Percentiles rank a stretch among this genome's conserved stretches.
Conservation (phyloP, 2,329 filamentous ascomycete genomes). For the Thielaviopsis euricoi region DNA sequence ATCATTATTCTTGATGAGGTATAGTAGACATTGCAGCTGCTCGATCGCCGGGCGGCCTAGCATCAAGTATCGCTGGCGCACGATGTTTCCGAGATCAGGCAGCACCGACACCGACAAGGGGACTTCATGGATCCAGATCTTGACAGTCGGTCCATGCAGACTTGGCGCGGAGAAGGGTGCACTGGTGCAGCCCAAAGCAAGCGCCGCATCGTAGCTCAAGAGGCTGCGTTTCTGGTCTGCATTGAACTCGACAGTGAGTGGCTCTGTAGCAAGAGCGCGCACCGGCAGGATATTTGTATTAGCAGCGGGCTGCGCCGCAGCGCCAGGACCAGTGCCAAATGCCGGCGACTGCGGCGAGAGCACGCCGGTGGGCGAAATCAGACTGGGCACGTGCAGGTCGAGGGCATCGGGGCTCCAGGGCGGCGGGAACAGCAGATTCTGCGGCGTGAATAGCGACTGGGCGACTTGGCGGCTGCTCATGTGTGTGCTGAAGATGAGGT, state of each 20-base stretch:
- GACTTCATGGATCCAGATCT: constrained; percentile 3
- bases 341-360: not conserved
- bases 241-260: constrained; percentile 6
- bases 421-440: not conserved
- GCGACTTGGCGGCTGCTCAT: not conserved
- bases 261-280: not conserved
- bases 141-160: constrained; percentile 6
- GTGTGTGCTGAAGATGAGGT: not conserved
- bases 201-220: constrained; percentile 3
- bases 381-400: not conserved
- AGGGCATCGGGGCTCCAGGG: not conserved
- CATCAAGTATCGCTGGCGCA: constrained; percentile 4
- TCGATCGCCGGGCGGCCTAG: constrained; percentile 4
- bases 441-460: not conserved
- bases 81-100: constrained; percentile 4
- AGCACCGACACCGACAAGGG: constrained; percentile 5
- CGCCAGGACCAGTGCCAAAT: not conserved
- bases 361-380: not conserved
- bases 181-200: not conserved
- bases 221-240: constrained; percentile 4
- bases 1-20: constrained; percentile 3
- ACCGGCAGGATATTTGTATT: not conserved
- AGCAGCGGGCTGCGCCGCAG: not conserved
- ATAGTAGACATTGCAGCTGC: constrained; percentile 6
- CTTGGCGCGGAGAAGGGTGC: constrained; percentile 2